phyloP scores from a whole-genome alignment of 805 yeast genomes.

The Saturnispora besseyi region DNA sequence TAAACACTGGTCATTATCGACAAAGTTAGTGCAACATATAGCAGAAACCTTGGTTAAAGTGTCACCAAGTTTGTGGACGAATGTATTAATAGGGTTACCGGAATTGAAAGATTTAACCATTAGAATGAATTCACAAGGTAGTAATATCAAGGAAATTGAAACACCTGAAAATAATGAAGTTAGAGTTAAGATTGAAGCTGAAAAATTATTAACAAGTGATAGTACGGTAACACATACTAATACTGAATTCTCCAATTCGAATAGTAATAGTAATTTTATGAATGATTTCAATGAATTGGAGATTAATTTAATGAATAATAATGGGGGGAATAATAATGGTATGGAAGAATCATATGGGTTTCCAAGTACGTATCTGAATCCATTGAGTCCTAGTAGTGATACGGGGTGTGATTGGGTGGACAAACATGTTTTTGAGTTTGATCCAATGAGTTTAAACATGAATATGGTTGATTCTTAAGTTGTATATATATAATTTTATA shows the following conservation, averaged over 20 bases:
- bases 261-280: neutral
- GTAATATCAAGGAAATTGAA: neutral
- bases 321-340: slow-evolving; percentile 9
- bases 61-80: slow-evolving; percentile 33
- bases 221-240: neutral
- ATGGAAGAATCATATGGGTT: slow-evolving; percentile 12
- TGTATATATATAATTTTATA: neutral
- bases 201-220: neutral
- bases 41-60: slow-evolving; percentile 37
- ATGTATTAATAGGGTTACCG: slow-evolving; percentile 29
- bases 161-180: neutral
- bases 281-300: slow-evolving; percentile 20
- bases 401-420: slow-evolving; percentile 56
- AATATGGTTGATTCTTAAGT: neutral
- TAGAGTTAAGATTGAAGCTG: neutral
- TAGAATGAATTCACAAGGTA: neutral
- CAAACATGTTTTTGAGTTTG: slow-evolving; percentile 35
- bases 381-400: slow-evolving; percentile 29
- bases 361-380: slow-evolving; percentile 9
- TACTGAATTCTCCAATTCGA: slow-evolving; percentile 2
- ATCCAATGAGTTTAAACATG: slow-evolving; percentile 19
- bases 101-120: slow-evolving; percentile 4
- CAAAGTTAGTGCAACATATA: slow-evolving; percentile 38
- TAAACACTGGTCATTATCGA: slow-evolving; percentile 42
- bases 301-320: slow-evolving; percentile 16